Percentiles rank a stretch among this genome's conserved stretches.
Evolutionary conservation across 306 rosid species (phyloP).

Genomic region (Geum urbanum): DNA sequence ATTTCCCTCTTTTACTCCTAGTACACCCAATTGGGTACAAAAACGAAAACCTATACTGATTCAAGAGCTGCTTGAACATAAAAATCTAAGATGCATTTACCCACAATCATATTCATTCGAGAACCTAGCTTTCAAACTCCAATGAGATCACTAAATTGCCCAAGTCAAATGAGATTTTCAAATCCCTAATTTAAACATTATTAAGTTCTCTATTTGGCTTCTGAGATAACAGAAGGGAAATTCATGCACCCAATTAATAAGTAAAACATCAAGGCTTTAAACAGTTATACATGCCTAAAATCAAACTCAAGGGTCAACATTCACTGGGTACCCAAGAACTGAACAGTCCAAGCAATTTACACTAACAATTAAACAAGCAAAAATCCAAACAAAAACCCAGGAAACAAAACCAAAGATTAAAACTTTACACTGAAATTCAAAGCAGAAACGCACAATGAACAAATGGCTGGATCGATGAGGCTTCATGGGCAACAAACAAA

Average conservation of each 20-base stretch:
- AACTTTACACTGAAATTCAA: slow-evolving; percentile 5
- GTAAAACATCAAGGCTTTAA: background rate
- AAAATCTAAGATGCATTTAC: background rate
- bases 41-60: background rate
- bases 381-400: background rate
- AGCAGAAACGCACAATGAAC: slow-evolving; percentile 32
- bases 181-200: slow-evolving; percentile 15
- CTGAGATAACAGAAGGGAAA: background rate
- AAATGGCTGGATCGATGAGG: slow-evolving; percentile 32
- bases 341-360: slow-evolving; percentile 14
- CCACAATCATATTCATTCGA: background rate
- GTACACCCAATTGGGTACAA: background rate
- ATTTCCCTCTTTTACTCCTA: background rate
- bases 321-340: background rate
- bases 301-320: background rate
- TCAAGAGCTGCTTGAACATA: background rate
- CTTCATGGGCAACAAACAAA: background rate
- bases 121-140: slow-evolving; percentile 16
- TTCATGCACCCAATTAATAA: slow-evolving; percentile 1
- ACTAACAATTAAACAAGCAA: background rate
- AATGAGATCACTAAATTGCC: slow-evolving; percentile 16
- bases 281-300: background rate
- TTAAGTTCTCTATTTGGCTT: background rate
- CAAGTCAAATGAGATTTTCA: slow-evolving; percentile 1
- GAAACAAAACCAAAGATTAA: slow-evolving; percentile 1